Percentiles rank a stretch among this genome's conserved stretches.
These are phyloP conservation scores for Mycena vitilis DNA, from an alignment of 768 basidiomycete species.

Conservation along the genomic window DNA sequence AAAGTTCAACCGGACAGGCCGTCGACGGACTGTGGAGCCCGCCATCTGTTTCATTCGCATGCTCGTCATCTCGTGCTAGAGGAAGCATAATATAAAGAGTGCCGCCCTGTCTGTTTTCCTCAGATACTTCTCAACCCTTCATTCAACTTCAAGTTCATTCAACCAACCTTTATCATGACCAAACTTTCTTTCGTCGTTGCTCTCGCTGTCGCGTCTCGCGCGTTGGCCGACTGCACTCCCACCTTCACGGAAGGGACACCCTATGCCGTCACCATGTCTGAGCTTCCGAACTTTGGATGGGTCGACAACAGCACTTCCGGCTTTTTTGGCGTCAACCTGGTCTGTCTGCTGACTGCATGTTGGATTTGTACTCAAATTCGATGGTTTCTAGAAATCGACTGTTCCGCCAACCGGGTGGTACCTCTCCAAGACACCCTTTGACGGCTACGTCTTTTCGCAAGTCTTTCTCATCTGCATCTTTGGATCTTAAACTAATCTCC, in stretches of 20 bases:
- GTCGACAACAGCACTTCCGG: constrained; percentile 15
- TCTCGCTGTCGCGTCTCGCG: constrained; percentile 11
- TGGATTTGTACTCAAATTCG: constrained; percentile 6
- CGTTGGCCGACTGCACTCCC: constrained; percentile 19
- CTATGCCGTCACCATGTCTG: constrained; percentile 17
- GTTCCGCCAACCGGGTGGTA: constrained; percentile 12
- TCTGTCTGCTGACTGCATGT: background rate
- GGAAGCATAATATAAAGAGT: too few species aligned
- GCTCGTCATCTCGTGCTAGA: too few species aligned
- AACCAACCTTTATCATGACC: background rate
- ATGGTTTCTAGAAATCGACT: constrained; percentile 3
- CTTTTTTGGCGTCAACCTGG: constrained; percentile 18
- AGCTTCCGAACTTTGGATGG: constrained; percentile 16
- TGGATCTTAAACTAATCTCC: background rate
- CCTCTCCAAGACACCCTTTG: constrained; percentile 2
- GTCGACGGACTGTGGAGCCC: too few species aligned
- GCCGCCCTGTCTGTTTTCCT: too few species aligned
- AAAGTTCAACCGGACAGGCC: too few species aligned
- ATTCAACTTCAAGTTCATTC: too few species aligned
- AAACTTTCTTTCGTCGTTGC: constrained; percentile 13
- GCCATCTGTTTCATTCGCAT: too few species aligned
- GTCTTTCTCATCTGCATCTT: background rate
- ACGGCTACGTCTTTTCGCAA: constrained; percentile 3
- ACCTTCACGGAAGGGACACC: constrained; percentile 8
- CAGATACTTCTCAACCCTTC: too few species aligned